Conservation (phyloP, 306 rosid genomes). For the Cucumis sativus region Cucumber_9930_V3 NC_026657.2:30367001-30367500, state of each 20-base stretch:
- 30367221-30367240: neutral
- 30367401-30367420: neutral
- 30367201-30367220: neutral
- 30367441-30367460: neutral
- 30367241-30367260: constrained; percentile 57
- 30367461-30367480: neutral
- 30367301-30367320: constrained; percentile 9
- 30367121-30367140: neutral
- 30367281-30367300: constrained; percentile 75
- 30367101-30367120: neutral
- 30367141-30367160: constrained; percentile 78
- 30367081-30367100: neutral
- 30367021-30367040: neutral
- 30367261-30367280: constrained; percentile 88
- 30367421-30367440: neutral
- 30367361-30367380: neutral
- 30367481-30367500: constrained; percentile 50
- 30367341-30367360: constrained; percentile 12
- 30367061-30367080: neutral
- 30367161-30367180: constrained; percentile 48
- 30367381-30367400: neutral
- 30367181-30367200: neutral
- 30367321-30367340: neutral
- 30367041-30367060: neutral
- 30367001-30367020: neutral